phyloP scores from a whole-genome alignment of 495 filamentous ascomycete genomes.

The Glonium stellatum region DNA sequence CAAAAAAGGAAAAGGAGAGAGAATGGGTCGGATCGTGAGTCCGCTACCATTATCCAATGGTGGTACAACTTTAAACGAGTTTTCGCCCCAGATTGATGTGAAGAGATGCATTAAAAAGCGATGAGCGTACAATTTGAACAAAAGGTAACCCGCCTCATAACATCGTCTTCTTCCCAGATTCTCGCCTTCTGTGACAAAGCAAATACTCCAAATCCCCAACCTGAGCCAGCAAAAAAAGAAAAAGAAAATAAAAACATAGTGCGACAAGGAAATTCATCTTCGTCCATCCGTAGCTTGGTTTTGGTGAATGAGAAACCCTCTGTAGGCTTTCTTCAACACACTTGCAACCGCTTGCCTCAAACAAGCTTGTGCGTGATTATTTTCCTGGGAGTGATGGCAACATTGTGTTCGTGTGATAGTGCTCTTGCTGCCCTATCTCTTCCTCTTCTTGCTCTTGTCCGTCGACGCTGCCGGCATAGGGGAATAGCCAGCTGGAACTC shows the following conservation, averaged over 20 bases:
- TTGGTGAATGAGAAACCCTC: neutral
- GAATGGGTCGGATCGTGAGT: neutral
- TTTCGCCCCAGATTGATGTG: neutral
- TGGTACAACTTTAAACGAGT: slow-evolving; percentile 2
- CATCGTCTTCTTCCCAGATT: neutral
- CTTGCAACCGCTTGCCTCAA: too few species aligned
- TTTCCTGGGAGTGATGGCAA: neutral
- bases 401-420: neutral
- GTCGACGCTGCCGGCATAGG: slow-evolving; percentile 24
- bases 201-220: slow-evolving; percentile 4
- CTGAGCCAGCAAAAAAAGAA: neutral
- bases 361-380: too few species aligned
- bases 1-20: too few species aligned
- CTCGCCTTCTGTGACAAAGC: slow-evolving; percentile 1
- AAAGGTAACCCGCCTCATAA: neutral
- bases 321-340: neutral
- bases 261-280: neutral
- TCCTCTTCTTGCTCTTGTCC: slow-evolving; percentile 67
- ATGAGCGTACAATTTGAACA: slow-evolving; percentile 3
- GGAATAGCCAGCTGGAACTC: slow-evolving; percentile 21
- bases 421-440: slow-evolving; percentile 44
- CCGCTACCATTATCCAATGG: slow-evolving; percentile 2
- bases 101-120: neutral
- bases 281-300: neutral
- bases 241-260: slow-evolving; percentile 1